Evolutionary conservation across 1,284 basidiomycete species (phyloP).

Genomic region (Caloboletus inedulis): DNA sequence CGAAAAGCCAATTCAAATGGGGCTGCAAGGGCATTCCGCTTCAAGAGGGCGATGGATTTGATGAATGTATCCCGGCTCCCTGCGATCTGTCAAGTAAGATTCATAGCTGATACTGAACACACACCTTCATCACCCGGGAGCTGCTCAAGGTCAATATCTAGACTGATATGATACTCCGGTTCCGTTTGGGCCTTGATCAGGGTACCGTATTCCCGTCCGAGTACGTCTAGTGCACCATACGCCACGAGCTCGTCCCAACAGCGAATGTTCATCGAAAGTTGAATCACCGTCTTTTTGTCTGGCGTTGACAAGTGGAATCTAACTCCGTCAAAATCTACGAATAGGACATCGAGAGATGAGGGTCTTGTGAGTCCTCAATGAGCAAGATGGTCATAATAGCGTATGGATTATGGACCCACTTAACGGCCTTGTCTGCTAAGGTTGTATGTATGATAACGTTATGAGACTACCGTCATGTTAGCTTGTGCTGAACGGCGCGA

Average conservation of each 20-base stretch:
- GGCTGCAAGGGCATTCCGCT: conserved; percentile 92
- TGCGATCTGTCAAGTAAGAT: conserved; percentile 33
- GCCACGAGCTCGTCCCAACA: conserved; percentile 94
- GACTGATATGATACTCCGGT: conserved; percentile 85
- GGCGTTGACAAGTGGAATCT: conserved; percentile 91
- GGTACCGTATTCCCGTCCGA: conserved; percentile 82
- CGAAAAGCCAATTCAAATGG: conserved; percentile 91
- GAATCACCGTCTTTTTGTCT: conserved; percentile 74
- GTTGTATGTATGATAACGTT: conserved; percentile 93
- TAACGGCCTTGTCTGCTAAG: conserved; percentile 83
- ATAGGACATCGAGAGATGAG: conserved; percentile 87
- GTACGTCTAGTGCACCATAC: conserved; percentile 82
- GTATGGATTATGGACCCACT: conserved; percentile 45
- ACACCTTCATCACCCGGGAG: conserved; percentile 77
- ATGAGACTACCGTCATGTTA: conserved; percentile 57
- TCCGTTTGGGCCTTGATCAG: conserved; percentile 66
- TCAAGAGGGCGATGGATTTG: conserved; percentile 81
- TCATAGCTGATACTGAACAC: conserved; percentile 31
- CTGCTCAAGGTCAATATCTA: conserved; percentile 85
- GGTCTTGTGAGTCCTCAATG: conserved; percentile 54
- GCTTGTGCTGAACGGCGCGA: conserved; percentile 1
- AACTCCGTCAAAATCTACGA: conserved; percentile 98
- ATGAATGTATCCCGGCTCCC: conserved; percentile 81
- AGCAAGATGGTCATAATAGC: conserved; percentile 7
- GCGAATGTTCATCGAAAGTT: conserved; percentile 94